phyloP scores from a whole-genome alignment of 164 flowering plant species.

The Dillenia turbinata region DNA sequence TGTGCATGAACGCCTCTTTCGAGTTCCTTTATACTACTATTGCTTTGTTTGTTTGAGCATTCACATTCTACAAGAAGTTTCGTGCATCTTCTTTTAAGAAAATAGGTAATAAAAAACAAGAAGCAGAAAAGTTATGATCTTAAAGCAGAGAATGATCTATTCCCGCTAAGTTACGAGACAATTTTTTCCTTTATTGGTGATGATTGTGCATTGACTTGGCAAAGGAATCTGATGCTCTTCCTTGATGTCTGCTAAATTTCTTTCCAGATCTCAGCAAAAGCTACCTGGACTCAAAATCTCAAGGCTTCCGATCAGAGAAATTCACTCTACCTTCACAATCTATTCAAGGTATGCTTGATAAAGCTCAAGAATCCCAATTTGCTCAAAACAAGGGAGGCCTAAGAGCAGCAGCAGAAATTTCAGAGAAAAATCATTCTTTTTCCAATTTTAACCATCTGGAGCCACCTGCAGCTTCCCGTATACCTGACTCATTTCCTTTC shows the following conservation, averaged over 20 bases:
- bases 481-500: slow-evolving; percentile 9
- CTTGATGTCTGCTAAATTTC: not conserved
- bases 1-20: not conserved
- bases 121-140: slow-evolving; percentile 12
- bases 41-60: not conserved
- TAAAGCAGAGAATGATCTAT: not conserved
- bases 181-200: not conserved
- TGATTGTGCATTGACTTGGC: not conserved
- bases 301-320: slow-evolving; percentile 12
- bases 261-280: slow-evolving; percentile 33
- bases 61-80: not conserved
- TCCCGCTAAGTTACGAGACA: not conserved
- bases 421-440: slow-evolving; percentile 21
- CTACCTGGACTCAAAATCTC: slow-evolving; percentile 2
- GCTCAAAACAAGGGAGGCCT: slow-evolving; percentile 19
- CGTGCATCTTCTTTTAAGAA: not conserved
- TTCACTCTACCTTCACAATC: slow-evolving; percentile 15
- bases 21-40: not conserved
- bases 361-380: slow-evolving; percentile 18
- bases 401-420: slow-evolving; percentile 29
- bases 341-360: slow-evolving; percentile 20
- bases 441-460: slow-evolving; percentile 3
- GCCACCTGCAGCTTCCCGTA: slow-evolving; percentile 15
- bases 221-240: no score
- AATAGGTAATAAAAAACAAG: not conserved